Evolutionary conservation across 805 yeast species (phyloP).

Genomic region (Kuraishia floccosa): DNA sequence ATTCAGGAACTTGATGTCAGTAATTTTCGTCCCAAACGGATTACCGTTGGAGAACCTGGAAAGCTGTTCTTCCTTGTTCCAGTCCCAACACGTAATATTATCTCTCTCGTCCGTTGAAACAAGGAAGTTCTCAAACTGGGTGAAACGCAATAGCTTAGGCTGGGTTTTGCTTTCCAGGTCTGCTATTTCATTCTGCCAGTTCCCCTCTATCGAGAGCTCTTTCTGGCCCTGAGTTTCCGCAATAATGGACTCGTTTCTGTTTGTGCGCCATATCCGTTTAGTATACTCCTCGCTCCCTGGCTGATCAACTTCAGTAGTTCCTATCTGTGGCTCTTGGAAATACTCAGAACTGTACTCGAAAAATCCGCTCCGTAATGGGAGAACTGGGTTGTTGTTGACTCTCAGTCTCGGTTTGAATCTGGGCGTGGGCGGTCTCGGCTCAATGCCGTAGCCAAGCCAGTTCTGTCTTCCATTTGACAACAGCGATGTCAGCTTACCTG

Average conservation of each 20-base stretch:
- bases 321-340: constrained; percentile 94
- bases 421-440: constrained; percentile 47
- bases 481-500: background rate
- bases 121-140: constrained; percentile 83
- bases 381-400: constrained; percentile 23
- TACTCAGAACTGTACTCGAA: constrained; percentile 77
- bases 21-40: constrained; percentile 79
- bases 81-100: constrained; percentile 78
- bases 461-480: background rate
- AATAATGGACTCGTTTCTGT: constrained; percentile 78
- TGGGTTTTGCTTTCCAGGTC: constrained; percentile 65
- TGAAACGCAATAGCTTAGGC: constrained; percentile 67
- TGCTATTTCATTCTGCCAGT: constrained; percentile 62
- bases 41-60: constrained; percentile 73
- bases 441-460: constrained; percentile 21
- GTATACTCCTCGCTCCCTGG: constrained; percentile 85
- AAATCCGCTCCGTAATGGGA: constrained; percentile 53
- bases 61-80: constrained; percentile 51
- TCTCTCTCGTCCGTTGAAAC: constrained; percentile 79
- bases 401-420: constrained; percentile 27
- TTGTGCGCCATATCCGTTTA: constrained; percentile 78
- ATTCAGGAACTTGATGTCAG: constrained; percentile 77
- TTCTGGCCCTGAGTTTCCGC: constrained; percentile 88
- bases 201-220: constrained; percentile 68
- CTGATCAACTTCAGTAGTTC: constrained; percentile 74